phyloP scores from a whole-genome alignment of 2,329 filamentous ascomycete genomes.

The Biscogniauxia sp. region DNA sequence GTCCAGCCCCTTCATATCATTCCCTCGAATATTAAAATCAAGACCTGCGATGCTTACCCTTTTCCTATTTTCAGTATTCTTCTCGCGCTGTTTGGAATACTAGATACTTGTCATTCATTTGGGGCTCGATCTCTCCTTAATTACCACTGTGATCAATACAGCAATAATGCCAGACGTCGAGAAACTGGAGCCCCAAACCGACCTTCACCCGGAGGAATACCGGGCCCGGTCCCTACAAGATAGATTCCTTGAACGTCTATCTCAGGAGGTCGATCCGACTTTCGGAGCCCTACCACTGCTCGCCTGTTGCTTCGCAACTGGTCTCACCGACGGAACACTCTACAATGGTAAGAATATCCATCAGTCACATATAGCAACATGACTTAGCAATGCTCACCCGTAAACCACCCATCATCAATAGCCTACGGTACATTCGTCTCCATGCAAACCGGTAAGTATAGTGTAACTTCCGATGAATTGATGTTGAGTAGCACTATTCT shows the following conservation, averaged over 20 bases:
- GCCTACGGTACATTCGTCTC: slow-evolving; percentile 43
- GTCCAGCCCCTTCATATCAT: neutral
- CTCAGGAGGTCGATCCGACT: slow-evolving; percentile 18
- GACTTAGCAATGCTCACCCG: neutral
- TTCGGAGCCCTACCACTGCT: slow-evolving; percentile 23
- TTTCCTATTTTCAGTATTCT: neutral
- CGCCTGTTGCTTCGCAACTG: slow-evolving; percentile 27
- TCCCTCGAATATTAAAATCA: neutral
- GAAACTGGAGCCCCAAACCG: slow-evolving; percentile 6
- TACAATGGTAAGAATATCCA: slow-evolving; percentile 23
- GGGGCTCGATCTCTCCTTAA: neutral
- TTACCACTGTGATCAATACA: neutral
- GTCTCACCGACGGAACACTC: slow-evolving; percentile 29
- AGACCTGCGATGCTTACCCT: neutral
- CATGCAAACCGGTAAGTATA: slow-evolving; percentile 35
- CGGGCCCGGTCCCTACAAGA: neutral
- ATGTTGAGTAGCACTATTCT: neutral
- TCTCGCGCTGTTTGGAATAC: neutral
- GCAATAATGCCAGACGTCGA: slow-evolving; percentile 15
- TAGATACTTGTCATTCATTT: neutral
- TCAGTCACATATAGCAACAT: neutral
- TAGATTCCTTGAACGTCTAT: slow-evolving; percentile 15
- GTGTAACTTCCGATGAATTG: too few species aligned
- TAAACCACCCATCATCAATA: slow-evolving; percentile 10
- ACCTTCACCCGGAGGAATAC: neutral